phyloP scores from a whole-genome alignment of 177 flowering plant species.

The Telopea speciosissima region DNA sequence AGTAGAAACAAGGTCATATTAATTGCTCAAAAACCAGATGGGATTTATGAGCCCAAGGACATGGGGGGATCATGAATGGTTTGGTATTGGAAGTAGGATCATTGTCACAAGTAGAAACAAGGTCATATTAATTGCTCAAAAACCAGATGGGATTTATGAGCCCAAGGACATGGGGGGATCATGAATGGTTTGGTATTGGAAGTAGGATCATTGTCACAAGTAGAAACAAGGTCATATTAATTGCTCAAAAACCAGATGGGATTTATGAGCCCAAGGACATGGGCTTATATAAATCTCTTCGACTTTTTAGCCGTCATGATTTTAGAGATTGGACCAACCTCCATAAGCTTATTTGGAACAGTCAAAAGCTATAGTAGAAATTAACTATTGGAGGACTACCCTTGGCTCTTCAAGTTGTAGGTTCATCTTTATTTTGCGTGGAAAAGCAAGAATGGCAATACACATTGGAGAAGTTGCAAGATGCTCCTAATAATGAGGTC shows the following conservation, averaged over 20 bases:
- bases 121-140: background rate
- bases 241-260: background rate
- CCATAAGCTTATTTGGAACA: background rate
- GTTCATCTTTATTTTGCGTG: constrained; percentile 11
- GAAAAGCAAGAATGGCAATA: background rate
- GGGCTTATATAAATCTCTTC: constrained; percentile 13
- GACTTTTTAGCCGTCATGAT: constrained; percentile 16
- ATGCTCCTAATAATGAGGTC: constrained; percentile 11
- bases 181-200: constrained; percentile 11
- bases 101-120: too few relatives aligned
- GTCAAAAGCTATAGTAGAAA: too few relatives aligned
- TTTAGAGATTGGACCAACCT: constrained; percentile 6
- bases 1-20: too few relatives aligned
- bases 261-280: background rate
- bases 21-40: background rate
- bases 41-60: background rate
- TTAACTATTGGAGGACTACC: too few relatives aligned
- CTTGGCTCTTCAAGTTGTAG: constrained; percentile 8
- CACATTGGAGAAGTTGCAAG: constrained; percentile 7
- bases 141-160: background rate
- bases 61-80: constrained; percentile 6
- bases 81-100: constrained; percentile 10
- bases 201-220: background rate
- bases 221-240: background rate
- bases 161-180: too few relatives aligned